phyloP scores from a whole-genome alignment of 352 stramenopile species.

The Globisporangium paroecandrum region DNA sequence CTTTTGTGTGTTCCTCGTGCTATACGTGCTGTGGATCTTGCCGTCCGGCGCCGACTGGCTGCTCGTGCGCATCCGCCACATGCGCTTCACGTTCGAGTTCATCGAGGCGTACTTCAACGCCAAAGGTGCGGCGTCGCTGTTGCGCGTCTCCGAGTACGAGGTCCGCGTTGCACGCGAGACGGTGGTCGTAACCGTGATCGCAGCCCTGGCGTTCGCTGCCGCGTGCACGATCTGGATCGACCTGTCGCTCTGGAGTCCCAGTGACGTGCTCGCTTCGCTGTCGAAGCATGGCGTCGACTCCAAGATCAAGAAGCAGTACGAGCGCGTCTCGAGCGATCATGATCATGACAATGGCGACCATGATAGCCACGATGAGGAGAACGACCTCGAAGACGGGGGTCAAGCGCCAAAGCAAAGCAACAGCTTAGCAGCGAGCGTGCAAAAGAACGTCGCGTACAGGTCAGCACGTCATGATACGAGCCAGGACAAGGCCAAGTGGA shows the following conservation, averaged over 20 bases:
- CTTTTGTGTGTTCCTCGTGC: constrained; percentile 28
- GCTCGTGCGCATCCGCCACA: constrained; percentile 30
- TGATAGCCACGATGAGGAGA: not conserved
- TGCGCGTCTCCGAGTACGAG: constrained; percentile 32
- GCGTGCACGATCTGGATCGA: constrained; percentile 23
- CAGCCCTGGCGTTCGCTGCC: constrained; percentile 22
- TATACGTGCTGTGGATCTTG: constrained; percentile 25
- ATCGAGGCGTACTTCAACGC: constrained; percentile 35
- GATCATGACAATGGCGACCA: not conserved
- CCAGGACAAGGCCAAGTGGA: constrained; percentile 8
- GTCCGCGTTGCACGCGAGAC: constrained; percentile 20
- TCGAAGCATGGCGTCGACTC: not conserved
- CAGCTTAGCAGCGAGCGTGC: not conserved
- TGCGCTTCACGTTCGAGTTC: constrained; percentile 49
- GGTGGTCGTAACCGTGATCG: constrained; percentile 11
- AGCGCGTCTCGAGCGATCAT: not conserved
- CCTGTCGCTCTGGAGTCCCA: constrained; percentile 30
- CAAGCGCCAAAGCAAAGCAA: not conserved
- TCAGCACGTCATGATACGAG: not conserved
- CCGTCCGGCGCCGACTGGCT: constrained; percentile 36
- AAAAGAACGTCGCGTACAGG: not conserved
- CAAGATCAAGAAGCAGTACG: constrained; percentile 1
- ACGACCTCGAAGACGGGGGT: not conserved
- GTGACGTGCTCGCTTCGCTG: constrained; percentile 8
- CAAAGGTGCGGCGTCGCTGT: constrained; percentile 23